Conservation (phyloP, 2,329 filamentous ascomycete species). For the Hypomyces perniciosus region DNA sequence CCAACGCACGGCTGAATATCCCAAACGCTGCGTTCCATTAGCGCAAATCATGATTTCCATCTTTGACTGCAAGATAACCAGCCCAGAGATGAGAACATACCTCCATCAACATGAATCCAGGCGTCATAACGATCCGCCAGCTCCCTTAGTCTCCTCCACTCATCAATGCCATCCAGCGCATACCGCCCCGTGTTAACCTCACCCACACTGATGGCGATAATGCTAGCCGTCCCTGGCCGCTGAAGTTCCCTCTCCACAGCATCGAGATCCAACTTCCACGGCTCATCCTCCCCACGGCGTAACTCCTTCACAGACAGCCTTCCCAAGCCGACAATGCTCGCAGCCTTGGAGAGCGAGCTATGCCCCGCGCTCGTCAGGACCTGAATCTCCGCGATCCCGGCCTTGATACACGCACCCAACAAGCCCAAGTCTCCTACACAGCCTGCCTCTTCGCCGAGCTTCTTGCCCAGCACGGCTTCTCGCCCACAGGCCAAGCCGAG, state of each 20-base stretch:
- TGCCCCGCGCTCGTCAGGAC: slow-evolving; percentile 78
- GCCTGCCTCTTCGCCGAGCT: slow-evolving; percentile 22
- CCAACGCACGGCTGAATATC: slow-evolving; percentile 66
- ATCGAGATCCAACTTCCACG: slow-evolving; percentile 65
- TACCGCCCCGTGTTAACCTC: slow-evolving; percentile 90
- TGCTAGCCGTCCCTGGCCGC: slow-evolving; percentile 52
- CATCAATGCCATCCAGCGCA: slow-evolving; percentile 51
- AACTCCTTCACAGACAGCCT: slow-evolving; percentile 61
- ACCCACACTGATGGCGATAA: slow-evolving; percentile 75
- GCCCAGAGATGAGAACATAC: slow-evolving; percentile 31
- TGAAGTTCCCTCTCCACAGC: slow-evolving; percentile 55
- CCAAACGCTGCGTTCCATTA: slow-evolving; percentile 60
- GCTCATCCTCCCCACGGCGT: slow-evolving; percentile 41
- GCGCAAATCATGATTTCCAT: too few species aligned
- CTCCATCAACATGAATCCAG: slow-evolving; percentile 86
- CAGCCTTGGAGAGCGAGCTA: slow-evolving; percentile 78
- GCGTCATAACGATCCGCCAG: slow-evolving; percentile 68
- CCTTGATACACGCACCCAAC: slow-evolving; percentile 55
- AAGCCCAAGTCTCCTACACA: slow-evolving; percentile 67
- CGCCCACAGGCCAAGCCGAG: slow-evolving; percentile 64
- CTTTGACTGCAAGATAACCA: neutral
- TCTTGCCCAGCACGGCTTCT: slow-evolving; percentile 52
- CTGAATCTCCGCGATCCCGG: slow-evolving; percentile 63
- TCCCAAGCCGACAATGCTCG: slow-evolving; percentile 74
- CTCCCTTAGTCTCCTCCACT: slow-evolving; percentile 57